phyloP scores from a whole-genome alignment of 805 yeast genomes.

The Isabelozyma rhagii region DNA sequence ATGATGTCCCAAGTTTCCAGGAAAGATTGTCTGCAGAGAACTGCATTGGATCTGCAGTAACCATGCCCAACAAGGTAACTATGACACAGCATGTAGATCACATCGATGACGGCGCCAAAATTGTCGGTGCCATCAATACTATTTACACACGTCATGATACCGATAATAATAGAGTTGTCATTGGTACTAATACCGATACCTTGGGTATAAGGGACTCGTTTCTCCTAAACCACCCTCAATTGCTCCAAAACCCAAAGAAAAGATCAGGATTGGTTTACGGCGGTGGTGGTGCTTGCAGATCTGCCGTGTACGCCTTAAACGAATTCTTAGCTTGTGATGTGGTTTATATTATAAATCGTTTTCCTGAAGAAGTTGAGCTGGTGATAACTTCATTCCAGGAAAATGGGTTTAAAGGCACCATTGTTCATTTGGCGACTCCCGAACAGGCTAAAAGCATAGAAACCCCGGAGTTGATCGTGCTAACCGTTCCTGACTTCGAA shows the following conservation, averaged over 20 bases:
- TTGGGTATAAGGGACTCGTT: slow-evolving; percentile 28
- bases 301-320: slow-evolving; percentile 27
- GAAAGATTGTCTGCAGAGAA: slow-evolving; percentile 5
- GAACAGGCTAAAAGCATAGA: slow-evolving; percentile 14
- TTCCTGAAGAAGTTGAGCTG: slow-evolving; percentile 19
- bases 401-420: slow-evolving; percentile 21
- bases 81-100: slow-evolving; percentile 23
- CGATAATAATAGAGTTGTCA: slow-evolving; percentile 8
- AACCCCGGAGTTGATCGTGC: slow-evolving; percentile 20
- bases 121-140: slow-evolving; percentile 33
- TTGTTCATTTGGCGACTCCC: slow-evolving; percentile 20
- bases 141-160: slow-evolving; percentile 20
- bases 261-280: slow-evolving; percentile 29
- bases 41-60: slow-evolving; percentile 25
- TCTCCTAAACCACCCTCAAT: slow-evolving; percentile 5
- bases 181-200: slow-evolving; percentile 33
- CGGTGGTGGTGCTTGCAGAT: slow-evolving; percentile 34
- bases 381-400: slow-evolving; percentile 14
- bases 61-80: slow-evolving; percentile 29
- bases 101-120: slow-evolving; percentile 24
- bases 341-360: slow-evolving; percentile 28
- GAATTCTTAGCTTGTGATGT: slow-evolving; percentile 20
- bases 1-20: slow-evolving; percentile 15
- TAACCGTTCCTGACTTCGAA: slow-evolving; percentile 26
- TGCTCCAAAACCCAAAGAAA: slow-evolving; percentile 1